phyloP scores from a whole-genome alignment of 2,329 filamentous ascomycete species.

The Botrytis cinerea region DNA sequence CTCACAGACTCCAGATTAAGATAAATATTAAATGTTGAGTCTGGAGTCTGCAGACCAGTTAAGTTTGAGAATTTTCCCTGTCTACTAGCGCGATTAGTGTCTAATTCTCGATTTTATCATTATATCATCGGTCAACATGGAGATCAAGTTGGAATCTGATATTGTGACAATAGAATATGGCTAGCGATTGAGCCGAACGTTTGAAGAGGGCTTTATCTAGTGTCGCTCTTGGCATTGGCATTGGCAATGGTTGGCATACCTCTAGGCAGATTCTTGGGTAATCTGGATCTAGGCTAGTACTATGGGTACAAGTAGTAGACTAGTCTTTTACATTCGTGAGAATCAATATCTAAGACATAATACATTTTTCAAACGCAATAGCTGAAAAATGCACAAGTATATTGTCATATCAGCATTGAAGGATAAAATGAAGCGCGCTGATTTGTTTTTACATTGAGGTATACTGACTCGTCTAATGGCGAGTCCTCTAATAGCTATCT shows the following conservation, averaged over 20 bases:
- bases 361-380: too few relatives aligned
- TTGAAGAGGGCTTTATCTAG: neutral
- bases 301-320: neutral
- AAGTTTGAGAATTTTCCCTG: neutral
- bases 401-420: neutral
- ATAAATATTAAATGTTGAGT: neutral
- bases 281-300: neutral
- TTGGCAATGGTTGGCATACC: neutral
- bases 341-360: too few relatives aligned
- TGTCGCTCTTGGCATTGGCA: neutral
- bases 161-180: neutral
- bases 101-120: neutral
- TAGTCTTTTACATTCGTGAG: neutral
- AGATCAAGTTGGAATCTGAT: neutral
- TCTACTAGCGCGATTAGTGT: neutral
- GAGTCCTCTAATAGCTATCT: neutral
- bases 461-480: neutral
- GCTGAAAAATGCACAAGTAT: too few relatives aligned
- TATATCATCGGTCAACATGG: neutral
- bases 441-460: neutral
- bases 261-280: neutral
- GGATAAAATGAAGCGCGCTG: neutral
- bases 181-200: neutral
- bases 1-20: neutral
- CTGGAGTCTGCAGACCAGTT: neutral